These are phyloP conservation scores for Hippophae gyantsensis DNA, from an alignment of 306 rosid genomes.

Conservation along the genomic window DNA sequence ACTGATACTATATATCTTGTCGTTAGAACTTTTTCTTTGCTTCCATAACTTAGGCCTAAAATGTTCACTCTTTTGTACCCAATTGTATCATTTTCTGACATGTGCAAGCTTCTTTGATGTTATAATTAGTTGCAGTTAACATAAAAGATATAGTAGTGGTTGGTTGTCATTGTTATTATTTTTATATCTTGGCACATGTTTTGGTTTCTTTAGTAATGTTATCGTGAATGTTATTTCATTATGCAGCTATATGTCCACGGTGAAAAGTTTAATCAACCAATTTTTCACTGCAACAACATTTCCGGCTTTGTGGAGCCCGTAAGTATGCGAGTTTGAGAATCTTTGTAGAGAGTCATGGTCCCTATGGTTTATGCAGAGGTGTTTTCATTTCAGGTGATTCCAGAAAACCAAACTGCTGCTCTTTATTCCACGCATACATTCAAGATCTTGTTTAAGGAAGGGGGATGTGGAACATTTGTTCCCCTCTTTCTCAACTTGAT, in stretches of 20 bases:
- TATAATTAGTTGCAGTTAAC: background rate
- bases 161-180: background rate
- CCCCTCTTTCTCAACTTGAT: slow-evolving; percentile 93
- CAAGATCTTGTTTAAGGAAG: slow-evolving; percentile 92
- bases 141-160: background rate
- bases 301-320: slow-evolving; percentile 94
- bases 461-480: slow-evolving; percentile 91
- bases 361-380: background rate
- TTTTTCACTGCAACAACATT: slow-evolving; percentile 91
- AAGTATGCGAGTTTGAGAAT: slow-evolving; percentile 22
- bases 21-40: too few relatives aligned
- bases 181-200: background rate
- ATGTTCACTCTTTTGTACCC: background rate
- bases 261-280: slow-evolving; percentile 93
- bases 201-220: background rate
- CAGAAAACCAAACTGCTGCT: slow-evolving; percentile 65
- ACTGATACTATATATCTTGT: background rate
- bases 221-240: background rate
- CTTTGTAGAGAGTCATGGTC: background rate
- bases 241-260: slow-evolving; percentile 69
- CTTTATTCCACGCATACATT: slow-evolving; percentile 77
- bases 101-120: background rate
- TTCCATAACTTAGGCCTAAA: background rate
- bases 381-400: slow-evolving; percentile 53
- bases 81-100: background rate